Conservation (phyloP, 306 rosid species). For the Dryas alaskensis region DNA sequence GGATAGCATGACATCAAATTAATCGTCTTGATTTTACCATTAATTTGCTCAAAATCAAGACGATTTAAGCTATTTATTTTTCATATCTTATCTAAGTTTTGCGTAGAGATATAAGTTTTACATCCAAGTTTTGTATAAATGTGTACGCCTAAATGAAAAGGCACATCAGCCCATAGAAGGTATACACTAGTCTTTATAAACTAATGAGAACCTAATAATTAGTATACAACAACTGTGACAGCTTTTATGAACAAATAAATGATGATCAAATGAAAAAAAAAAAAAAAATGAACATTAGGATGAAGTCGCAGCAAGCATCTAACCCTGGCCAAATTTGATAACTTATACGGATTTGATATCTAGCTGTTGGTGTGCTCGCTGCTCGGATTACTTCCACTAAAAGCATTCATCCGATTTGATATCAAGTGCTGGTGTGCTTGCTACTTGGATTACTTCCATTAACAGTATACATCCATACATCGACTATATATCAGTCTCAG, state of each 20-base stretch:
- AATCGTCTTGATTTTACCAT: background rate
- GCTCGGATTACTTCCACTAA: slow-evolving; percentile 1
- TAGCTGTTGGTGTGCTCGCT: slow-evolving; percentile 20
- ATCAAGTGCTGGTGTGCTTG: slow-evolving; percentile 24
- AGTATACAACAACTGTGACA: slow-evolving; percentile 3
- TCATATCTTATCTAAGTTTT: background rate
- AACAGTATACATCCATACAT: slow-evolving; percentile 7
- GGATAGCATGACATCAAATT: too few species aligned
- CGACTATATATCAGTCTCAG: slow-evolving; percentile 12
- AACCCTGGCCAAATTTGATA: slow-evolving; percentile 19
- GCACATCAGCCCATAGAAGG: slow-evolving; percentile 7
- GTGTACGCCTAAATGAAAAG: background rate
- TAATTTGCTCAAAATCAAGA: background rate
- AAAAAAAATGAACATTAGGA: slow-evolving; percentile 10
- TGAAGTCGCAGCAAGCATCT: slow-evolving; percentile 20
- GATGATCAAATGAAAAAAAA: background rate
- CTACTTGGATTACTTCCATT: slow-evolving; percentile 4
- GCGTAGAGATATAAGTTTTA: background rate
- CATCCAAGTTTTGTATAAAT: background rate
- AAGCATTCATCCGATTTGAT: slow-evolving; percentile 16
- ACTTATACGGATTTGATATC: slow-evolving; percentile 16
- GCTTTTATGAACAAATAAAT: slow-evolving; percentile 28
- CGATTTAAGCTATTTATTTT: background rate
- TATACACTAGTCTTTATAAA: background rate
- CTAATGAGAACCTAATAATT: background rate